Conservation (phyloP, 2,329 filamentous ascomycete genomes). For the Calonectria ilicicola region DNA sequence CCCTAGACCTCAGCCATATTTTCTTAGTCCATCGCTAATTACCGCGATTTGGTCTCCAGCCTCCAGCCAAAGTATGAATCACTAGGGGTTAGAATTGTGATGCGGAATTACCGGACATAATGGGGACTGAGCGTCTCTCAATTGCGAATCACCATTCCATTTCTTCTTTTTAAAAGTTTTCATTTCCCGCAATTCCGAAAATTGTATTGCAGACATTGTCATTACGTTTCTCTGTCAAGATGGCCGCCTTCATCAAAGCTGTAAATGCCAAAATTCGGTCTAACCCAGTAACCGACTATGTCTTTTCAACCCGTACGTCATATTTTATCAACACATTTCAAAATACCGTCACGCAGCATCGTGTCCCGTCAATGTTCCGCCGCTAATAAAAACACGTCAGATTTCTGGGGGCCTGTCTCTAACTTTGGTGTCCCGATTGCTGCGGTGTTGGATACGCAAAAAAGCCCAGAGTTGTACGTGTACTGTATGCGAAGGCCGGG, state of each 20-base stretch:
- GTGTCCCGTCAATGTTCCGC: background rate
- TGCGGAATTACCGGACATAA: too few relatives aligned
- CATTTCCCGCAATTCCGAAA: too few relatives aligned
- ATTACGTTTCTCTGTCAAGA: constrained; percentile 51
- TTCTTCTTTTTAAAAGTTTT: too few relatives aligned
- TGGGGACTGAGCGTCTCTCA: too few relatives aligned
- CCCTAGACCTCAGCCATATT: background rate
- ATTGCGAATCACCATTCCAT: too few relatives aligned
- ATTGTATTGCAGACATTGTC: too few relatives aligned
- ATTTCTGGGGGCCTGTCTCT: constrained; percentile 90
- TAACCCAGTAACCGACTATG: constrained; percentile 81
- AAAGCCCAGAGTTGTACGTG: constrained; percentile 82
- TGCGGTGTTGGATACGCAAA: constrained; percentile 85
- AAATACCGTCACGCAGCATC: background rate
- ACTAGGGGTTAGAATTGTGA: too few relatives aligned
- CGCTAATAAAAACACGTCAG: constrained; percentile 54
- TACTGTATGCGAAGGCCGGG: background rate
- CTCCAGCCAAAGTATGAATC: too few relatives aligned
- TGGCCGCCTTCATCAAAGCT: constrained; percentile 84
- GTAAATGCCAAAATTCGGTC: constrained; percentile 88
- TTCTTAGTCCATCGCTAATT: background rate
- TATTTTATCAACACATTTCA: constrained; percentile 31
- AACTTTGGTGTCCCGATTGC: constrained; percentile 91
- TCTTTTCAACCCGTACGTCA: constrained; percentile 88
- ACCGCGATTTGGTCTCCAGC: too few relatives aligned